Base-by-base conservation (phyloP, 176 grass and related monocot genomes). In the Phragmites australis region DNA sequence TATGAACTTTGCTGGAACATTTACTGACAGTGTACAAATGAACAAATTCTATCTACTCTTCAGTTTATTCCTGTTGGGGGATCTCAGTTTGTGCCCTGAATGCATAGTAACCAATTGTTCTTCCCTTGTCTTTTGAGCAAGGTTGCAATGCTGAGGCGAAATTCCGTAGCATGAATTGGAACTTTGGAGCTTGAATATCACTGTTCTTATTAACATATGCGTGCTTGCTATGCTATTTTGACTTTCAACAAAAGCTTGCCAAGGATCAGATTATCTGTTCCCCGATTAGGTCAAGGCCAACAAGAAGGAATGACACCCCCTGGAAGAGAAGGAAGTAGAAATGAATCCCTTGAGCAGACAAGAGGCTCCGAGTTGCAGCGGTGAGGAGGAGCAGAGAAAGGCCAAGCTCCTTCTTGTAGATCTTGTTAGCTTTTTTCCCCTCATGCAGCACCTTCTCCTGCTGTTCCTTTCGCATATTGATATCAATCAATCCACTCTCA, bases 251-350 rank as follows among this genome's bases (percentile, higher is more conserved):
- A 55, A 14, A 65, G 30, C 18, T 63, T 11, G 66, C 15, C 4
- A 47, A 18, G 17, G 39, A 53, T 86, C 83, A 86, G n/a, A n/a
- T 79, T 86, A 94, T 89, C 55, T 94, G 93, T 78, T 94, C 89
- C 9, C 93, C 93, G 8, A 92, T 94, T 55, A 94, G 84, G 72
- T 94, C 93, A 18, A 94, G 89, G 56, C 93, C 93, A 27, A 92
- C 93, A 19, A 87, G 55, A 67, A 94, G 90, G 85, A 94, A 94
- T 66, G 93, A 85, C 49, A 87, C 41, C 8, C 92, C 93, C 60
- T 94, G 89, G 82, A 94, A 94, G 68, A 94, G 87, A 57, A 94
- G 86, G 68, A 89, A 94, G 65, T 94, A 94, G 76, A 94, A 94
- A 89, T 94, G 93, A 85, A 94, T 89, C 52, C 92, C 93, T 83